Conservation (phyloP, 2,329 filamentous ascomycete species). For the Ophiostoma sp. region DNA sequence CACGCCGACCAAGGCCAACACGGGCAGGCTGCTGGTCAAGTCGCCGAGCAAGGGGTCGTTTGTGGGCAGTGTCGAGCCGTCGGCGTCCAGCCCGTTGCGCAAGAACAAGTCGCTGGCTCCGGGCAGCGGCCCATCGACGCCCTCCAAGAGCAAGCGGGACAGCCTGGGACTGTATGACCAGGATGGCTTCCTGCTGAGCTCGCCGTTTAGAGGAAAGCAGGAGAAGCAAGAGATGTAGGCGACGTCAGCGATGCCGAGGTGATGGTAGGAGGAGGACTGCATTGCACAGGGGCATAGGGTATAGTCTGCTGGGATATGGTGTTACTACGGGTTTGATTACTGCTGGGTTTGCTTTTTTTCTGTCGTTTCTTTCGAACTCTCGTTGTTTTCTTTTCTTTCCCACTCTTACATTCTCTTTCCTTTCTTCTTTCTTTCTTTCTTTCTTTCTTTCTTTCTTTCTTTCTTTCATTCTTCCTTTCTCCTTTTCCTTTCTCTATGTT, state of each 20-base stretch:
- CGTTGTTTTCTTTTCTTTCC: neutral
- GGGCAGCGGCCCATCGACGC: constrained; percentile 12
- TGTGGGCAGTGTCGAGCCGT: constrained; percentile 4
- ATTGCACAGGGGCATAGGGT: neutral
- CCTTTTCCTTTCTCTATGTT: neutral
- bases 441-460: neutral
- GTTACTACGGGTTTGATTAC: constrained; percentile 3
- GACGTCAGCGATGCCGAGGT: neutral
- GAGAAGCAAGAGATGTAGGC: neutral
- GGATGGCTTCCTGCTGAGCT: constrained; percentile 42
- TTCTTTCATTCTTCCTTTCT: neutral
- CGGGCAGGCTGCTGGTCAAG: constrained; percentile 16
- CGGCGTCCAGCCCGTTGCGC: neutral
- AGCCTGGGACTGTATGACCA: constrained; percentile 42
- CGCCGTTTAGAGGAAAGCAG: constrained; percentile 27
- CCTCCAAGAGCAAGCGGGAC: constrained; percentile 28
- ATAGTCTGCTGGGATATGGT: neutral
- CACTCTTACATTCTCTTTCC: neutral
- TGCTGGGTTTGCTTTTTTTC: neutral
- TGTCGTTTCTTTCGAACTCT: neutral
- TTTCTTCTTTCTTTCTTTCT: neutral
- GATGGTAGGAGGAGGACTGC: neutral
- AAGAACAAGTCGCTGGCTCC: neutral
- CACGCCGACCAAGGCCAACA: constrained; percentile 14
- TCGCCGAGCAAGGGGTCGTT: constrained; percentile 12